Percentiles rank a stretch among this genome's conserved stretches.
Conservation (phyloP, 148 eudicot genomes). For the Arctostaphylos glauca region DNA sequence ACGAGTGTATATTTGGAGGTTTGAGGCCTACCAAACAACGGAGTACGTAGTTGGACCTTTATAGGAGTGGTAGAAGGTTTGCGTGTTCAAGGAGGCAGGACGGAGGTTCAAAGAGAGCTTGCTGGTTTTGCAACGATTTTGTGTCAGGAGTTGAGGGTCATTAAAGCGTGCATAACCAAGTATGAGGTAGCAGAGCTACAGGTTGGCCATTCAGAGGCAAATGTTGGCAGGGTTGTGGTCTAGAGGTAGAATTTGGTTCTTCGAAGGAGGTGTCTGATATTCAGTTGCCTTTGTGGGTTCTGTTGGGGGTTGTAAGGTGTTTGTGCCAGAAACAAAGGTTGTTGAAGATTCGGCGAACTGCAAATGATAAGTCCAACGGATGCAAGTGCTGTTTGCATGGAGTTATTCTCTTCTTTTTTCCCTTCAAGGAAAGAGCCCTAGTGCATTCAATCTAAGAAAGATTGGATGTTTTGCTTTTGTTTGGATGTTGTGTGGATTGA, state of each 20-base stretch:
- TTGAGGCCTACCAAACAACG: background rate
- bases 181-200: no score
- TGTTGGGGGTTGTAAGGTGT: background rate
- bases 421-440: no score
- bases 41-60: background rate
- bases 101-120: background rate
- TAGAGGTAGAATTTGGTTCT: background rate
- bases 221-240: background rate
- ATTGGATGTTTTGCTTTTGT: background rate
- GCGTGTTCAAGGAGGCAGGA: background rate
- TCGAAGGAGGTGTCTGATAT: background rate
- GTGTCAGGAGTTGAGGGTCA: background rate
- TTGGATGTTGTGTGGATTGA: background rate
- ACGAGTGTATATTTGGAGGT: background rate
- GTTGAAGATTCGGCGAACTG: background rate
- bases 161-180: no score
- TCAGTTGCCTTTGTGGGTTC: background rate
- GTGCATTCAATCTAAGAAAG: no score
- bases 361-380: background rate
- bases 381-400: no score
- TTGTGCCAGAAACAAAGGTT: background rate
- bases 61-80: background rate
- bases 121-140: no score
- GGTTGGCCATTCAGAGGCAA: background rate
- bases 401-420: no score